These are phyloP conservation scores for Hypoxylon sp. DNA, from an alignment of 2,329 filamentous ascomycete genomes.

Conservation along the genomic window DNA sequence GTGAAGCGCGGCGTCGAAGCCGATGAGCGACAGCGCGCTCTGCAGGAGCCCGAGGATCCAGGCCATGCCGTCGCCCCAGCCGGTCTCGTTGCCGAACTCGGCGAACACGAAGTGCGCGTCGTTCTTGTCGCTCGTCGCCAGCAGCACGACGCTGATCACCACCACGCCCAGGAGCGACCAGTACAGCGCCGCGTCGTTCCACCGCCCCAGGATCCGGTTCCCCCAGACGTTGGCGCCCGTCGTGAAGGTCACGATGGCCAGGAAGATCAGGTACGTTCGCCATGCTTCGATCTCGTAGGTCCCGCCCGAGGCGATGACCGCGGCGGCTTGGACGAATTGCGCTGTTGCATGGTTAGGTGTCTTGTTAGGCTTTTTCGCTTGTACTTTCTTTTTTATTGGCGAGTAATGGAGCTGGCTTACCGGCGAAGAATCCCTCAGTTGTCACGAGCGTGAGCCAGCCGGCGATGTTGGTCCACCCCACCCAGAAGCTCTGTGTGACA, in stretches of 20 bases:
- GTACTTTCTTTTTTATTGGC: too few species aligned
- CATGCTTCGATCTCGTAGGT: slow-evolving; percentile 49
- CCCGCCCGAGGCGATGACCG: slow-evolving; percentile 51
- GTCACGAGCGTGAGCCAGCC: slow-evolving; percentile 57
- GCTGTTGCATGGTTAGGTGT: slow-evolving; percentile 40
- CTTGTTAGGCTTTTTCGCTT: too few species aligned
- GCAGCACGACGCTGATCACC: slow-evolving; percentile 54
- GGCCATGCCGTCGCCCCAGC: slow-evolving; percentile 56
- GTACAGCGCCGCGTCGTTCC: slow-evolving; percentile 54
- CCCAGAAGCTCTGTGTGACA: slow-evolving; percentile 51
- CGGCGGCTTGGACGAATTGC: slow-evolving; percentile 55
- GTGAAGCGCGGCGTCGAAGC: slow-evolving; percentile 56
- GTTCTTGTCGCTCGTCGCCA: slow-evolving; percentile 53
- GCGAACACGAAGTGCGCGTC: slow-evolving; percentile 54
- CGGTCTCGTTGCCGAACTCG: slow-evolving; percentile 55
- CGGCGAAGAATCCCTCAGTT: slow-evolving; percentile 54
- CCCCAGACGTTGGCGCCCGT: slow-evolving; percentile 53
- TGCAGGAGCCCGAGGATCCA: slow-evolving; percentile 59
- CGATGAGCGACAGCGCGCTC: slow-evolving; percentile 49
- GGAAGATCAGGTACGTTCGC: slow-evolving; percentile 55
- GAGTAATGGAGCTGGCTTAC: slow-evolving; percentile 37
- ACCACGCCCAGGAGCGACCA: slow-evolving; percentile 55
- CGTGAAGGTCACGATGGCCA: slow-evolving; percentile 50
- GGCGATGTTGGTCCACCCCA: slow-evolving; percentile 56
- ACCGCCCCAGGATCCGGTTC: slow-evolving; percentile 51